Conservation (phyloP, 1,284 basidiomycete genomes). For the Melampsora larici-populina region DNA sequence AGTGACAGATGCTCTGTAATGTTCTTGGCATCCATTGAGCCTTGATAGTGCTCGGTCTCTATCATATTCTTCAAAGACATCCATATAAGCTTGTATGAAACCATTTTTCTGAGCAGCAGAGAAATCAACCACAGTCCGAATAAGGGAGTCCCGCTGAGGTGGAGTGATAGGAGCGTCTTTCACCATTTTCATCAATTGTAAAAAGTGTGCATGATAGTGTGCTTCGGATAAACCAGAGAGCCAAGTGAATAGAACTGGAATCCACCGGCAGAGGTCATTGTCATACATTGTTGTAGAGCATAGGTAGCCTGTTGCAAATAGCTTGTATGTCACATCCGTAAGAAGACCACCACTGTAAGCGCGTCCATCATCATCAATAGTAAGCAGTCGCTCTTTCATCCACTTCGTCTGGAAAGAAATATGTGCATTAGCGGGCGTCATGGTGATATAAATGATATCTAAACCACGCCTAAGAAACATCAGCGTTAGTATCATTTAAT, state of each 20-base stretch:
- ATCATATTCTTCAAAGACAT: background rate
- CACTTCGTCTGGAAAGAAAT: conserved; percentile 13
- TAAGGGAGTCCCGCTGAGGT: background rate
- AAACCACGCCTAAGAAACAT: background rate
- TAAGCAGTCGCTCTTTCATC: background rate
- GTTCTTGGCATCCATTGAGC: background rate
- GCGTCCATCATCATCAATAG: background rate
- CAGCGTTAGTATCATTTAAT: background rate
- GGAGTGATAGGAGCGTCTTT: background rate
- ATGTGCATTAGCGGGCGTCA: background rate
- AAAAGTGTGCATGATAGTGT: conserved; percentile 10
- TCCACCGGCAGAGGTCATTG: background rate
- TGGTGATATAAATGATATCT: background rate
- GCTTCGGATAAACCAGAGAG: background rate
- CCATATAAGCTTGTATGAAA: background rate
- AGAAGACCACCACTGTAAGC: background rate
- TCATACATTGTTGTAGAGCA: background rate
- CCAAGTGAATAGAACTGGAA: conserved; percentile 5
- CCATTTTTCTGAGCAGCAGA: too few species aligned
- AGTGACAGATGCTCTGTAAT: background rate
- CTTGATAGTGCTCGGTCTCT: background rate
- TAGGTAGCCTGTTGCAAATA: conserved; percentile 9
- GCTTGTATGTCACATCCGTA: background rate
- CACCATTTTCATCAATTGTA: background rate
- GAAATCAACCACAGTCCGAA: background rate